These are phyloP conservation scores for Monascus purpureus DNA, from an alignment of 495 filamentous ascomycete genomes.

Conservation along the genomic window DNA sequence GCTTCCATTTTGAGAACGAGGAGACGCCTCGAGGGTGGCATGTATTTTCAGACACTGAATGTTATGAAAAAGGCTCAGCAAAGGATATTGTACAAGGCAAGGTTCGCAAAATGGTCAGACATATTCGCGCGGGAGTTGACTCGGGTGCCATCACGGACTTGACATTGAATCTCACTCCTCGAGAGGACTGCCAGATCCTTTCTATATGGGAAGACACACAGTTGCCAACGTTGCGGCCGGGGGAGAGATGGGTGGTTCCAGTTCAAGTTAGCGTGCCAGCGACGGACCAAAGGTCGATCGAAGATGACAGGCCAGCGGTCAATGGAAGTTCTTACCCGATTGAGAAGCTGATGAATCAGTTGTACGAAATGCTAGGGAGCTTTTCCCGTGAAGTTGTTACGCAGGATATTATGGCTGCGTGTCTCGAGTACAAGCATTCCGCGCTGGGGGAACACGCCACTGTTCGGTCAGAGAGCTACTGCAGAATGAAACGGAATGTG, in stretches of 20 bases:
- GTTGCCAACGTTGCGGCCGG: constrained; percentile 3
- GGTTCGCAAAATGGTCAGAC: constrained; percentile 1
- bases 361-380: constrained; percentile 9
- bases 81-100: constrained; percentile 2
- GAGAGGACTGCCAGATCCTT: constrained; percentile 1
- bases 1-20: constrained; percentile 4
- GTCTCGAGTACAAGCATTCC: constrained; percentile 13
- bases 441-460: constrained; percentile 6
- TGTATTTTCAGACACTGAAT: constrained; percentile 4
- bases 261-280: constrained; percentile 2
- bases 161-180: constrained; percentile 1
- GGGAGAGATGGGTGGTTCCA: constrained; percentile 6
- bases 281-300: constrained; percentile 1
- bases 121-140: constrained; percentile 5
- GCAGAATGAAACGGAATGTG: not conserved
- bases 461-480: constrained; percentile 1
- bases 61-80: constrained; percentile 3
- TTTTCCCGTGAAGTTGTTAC: constrained; percentile 1
- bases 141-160: constrained; percentile 3
- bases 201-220: constrained; percentile 1
- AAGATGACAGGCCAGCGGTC: not conserved
- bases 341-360: constrained; percentile 5
- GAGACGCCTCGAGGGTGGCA: constrained; percentile 12
- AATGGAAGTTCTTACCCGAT: not conserved
- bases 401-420: constrained; percentile 8